A percentile compares a stretch with the other conserved stretches of the same genome.
Evolutionary conservation across 441 rosid species (phyloP).

Genomic region (Adansonia madagascariensis): DNA sequence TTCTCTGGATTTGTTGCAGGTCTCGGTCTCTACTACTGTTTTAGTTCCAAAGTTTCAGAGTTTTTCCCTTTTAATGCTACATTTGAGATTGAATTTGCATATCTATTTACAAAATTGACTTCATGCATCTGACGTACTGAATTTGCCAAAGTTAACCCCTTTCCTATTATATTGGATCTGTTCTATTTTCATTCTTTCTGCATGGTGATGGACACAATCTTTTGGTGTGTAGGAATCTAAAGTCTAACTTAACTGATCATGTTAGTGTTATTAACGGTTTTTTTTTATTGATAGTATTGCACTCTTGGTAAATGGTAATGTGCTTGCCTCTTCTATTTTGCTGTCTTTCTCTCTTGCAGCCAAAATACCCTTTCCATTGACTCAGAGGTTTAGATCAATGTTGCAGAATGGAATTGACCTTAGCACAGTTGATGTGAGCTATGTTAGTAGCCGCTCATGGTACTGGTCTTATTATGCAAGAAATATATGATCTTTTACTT

Average conservation of each 20-base stretch:
- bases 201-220: background rate
- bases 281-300: background rate
- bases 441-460: constrained; percentile 99
- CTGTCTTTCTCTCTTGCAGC: constrained; percentile 47
- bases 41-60: background rate
- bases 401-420: constrained; percentile 97
- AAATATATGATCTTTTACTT: background rate
- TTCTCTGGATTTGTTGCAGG: constrained; percentile 99
- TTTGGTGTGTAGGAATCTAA: background rate
- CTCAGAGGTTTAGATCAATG: constrained; percentile 96
- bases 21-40: constrained; percentile 32
- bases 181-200: background rate
- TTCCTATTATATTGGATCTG: constrained; percentile 3
- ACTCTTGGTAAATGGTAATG: background rate
- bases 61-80: background rate
- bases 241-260: constrained; percentile 7
- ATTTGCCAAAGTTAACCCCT: constrained; percentile 9
- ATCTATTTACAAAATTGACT: background rate
- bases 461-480: constrained; percentile 36
- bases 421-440: constrained; percentile 97
- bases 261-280: constrained; percentile 4
- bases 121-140: background rate
- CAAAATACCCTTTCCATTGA: constrained; percentile 94
- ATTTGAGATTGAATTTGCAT: background rate
- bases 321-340: constrained; percentile 30